Conservation (phyloP, 1,284 basidiomycete genomes). For the Ustilago hordei region DNA sequence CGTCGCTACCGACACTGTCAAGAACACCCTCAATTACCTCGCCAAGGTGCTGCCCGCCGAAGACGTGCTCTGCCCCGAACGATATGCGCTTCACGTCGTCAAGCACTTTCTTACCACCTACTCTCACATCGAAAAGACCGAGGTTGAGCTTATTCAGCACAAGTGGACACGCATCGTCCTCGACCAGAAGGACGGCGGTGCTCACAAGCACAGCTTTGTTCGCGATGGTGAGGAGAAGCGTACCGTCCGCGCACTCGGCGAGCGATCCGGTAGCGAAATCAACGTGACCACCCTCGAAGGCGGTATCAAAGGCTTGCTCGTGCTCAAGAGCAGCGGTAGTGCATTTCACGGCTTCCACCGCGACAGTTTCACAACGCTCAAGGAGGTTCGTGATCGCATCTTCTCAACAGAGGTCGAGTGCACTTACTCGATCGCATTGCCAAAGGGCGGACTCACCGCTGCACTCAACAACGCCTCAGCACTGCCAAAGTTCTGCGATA, state of each 20-base stretch:
- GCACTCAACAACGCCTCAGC: constrained; percentile 65
- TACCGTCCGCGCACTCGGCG: constrained; percentile 76
- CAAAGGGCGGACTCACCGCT: constrained; percentile 34
- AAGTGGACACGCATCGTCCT: constrained; percentile 86
- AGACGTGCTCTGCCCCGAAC: constrained; percentile 75
- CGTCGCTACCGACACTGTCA: constrained; percentile 75
- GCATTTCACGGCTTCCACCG: constrained; percentile 84
- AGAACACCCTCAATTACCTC: constrained; percentile 83
- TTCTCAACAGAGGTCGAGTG: constrained; percentile 67
- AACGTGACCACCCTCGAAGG: constrained; percentile 44
- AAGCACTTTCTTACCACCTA: constrained; percentile 88
- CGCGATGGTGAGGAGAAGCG: constrained; percentile 92
- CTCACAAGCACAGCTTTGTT: constrained; percentile 84
- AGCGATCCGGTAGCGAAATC: constrained; percentile 70
- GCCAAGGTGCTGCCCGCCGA: constrained; percentile 46
- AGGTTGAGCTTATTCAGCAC: constrained; percentile 82
- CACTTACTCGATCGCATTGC: constrained; percentile 48
- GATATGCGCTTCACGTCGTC: constrained; percentile 87
- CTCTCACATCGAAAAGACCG: constrained; percentile 78
- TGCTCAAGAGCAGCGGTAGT: constrained; percentile 89
- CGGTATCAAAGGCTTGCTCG: constrained; percentile 70
- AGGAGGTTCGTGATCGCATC: constrained; percentile 63
- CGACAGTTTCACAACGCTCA: constrained; percentile 89
- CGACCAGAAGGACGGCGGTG: constrained; percentile 67
- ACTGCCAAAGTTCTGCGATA: constrained; percentile 66